Conservation (phyloP, 192 early-diverging fungal species). For the Backusella tuberculispora region DNA sequence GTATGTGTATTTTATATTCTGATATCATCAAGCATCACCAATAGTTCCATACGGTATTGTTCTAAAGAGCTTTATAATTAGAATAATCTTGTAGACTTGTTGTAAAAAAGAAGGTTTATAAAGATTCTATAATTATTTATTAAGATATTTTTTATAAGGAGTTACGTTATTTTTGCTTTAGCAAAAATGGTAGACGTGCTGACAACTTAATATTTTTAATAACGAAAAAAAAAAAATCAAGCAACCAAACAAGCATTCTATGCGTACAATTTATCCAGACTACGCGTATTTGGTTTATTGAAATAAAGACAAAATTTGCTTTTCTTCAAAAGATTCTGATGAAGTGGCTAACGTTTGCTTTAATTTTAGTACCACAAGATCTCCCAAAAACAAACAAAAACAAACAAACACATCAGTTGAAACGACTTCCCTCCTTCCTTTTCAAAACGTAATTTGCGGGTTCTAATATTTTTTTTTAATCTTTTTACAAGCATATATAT, state of each 20-base stretch:
- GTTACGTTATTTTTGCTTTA: no score
- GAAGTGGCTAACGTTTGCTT: not conserved
- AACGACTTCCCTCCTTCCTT: not conserved
- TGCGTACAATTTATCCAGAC: no score
- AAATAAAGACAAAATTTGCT: no score
- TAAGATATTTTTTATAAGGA: no score
- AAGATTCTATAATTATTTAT: not conserved
- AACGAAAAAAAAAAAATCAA: no score
- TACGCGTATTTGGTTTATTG: no score
- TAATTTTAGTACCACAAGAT: not conserved
- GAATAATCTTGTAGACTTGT: not conserved
- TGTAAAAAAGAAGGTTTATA: not conserved
- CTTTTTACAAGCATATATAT: conserved; percentile 17
- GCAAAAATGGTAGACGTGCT: no score
- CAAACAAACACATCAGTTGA: not conserved
- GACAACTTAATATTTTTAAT: no score
- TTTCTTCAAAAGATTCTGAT: not conserved
- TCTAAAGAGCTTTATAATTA: not conserved
- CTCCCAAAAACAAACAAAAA: not conserved
- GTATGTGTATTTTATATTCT: no score
- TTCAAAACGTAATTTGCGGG: not conserved
- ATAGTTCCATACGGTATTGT: no score
- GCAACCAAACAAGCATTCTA: no score
- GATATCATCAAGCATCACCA: no score
- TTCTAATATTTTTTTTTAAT: conserved; percentile 15